Base-by-base conservation (phyloP, 83 land plant genomes). In the Picea abies region DNA sequence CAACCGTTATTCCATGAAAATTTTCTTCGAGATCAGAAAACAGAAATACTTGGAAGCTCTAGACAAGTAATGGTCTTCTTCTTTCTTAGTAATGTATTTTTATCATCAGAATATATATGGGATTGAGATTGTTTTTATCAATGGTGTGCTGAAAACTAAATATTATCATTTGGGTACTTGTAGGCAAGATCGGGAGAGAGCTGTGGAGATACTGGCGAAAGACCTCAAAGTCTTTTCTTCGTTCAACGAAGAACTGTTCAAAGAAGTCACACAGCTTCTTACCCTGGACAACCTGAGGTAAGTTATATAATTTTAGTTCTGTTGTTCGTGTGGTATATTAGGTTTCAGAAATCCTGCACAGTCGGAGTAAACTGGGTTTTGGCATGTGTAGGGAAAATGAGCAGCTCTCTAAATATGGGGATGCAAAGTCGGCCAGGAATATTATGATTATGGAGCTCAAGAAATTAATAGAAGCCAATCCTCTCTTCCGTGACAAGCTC, bases 331-430 rank as follows among this genome's bases (percentile, higher is more conserved):
- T 58, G 25, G 60, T 32, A 23, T 7, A 23, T 7, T 20, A 52
- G 63, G 60, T 16, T 7, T 10, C 7, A 58, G 44, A 56, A 56
- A 15, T 56, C 3, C 87, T 88, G 25, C 80, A 87, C 75, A 85
- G 84, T 69, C 78, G 85, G 78, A 85, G 88, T 69, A 88, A 89
- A 49, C 10, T 85, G 56, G 60, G 70, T 44, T 83, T 86, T 37
- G 81, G 22, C 19, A 37, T 44, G 83, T 79, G 60, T 85, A 94
- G 96, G 90, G 92, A 94, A 85, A 94, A 94, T 81, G 96, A 94
- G 85, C 96, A 94, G 84, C 88, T 94, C 49, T 94, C 96, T 0
- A 94, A 94, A 80, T 94, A 94, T 79, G 96, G 96, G 63, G 96
- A 94, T 75, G 91, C 96, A 61, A 94, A 94, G 76, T 92, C 96